A percentile compares a stretch with the other conserved stretches of the same genome.
These are phyloP conservation scores for Sporobolus alterniflorus DNA, from an alignment of 202 grass and related monocot genomes.

Conservation along the genomic window DNA sequence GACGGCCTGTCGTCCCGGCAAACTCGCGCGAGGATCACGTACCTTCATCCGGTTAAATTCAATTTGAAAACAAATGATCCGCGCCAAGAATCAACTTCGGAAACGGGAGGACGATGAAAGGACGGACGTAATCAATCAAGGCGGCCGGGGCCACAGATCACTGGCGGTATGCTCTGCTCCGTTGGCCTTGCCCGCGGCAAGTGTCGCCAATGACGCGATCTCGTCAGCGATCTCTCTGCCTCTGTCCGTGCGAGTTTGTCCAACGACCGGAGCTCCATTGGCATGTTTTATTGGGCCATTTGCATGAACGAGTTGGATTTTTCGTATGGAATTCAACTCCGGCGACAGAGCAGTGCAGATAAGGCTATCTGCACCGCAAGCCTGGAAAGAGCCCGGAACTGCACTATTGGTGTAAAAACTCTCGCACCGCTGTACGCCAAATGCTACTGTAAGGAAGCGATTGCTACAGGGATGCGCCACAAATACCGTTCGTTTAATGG, in stretches of 20 bases:
- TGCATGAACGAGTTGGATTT: slow-evolving; percentile 41
- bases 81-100: too few relatives aligned
- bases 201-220: slow-evolving; percentile 29
- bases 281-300: slow-evolving; percentile 19
- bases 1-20: not conserved
- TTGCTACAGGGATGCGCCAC: too few relatives aligned
- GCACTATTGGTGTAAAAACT: too few relatives aligned
- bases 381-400: too few relatives aligned
- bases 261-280: slow-evolving; percentile 23
- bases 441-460: too few relatives aligned
- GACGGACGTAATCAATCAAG: not conserved
- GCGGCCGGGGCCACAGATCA: not conserved
- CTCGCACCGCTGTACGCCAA: too few relatives aligned
- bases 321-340: slow-evolving; percentile 30
- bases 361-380: too few relatives aligned
- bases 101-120: not conserved
- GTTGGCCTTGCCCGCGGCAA: slow-evolving; percentile 9
- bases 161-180: not conserved
- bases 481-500: too few relatives aligned
- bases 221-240: slow-evolving; percentile 22
- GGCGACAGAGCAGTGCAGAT: slow-evolving; percentile 24
- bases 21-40: not conserved
- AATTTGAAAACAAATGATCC: not conserved
- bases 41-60: not conserved
- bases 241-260: not conserved